Evolutionary conservation across 768 basidiomycete species (phyloP).

Genomic region (Lenzites betulinus): DNA sequence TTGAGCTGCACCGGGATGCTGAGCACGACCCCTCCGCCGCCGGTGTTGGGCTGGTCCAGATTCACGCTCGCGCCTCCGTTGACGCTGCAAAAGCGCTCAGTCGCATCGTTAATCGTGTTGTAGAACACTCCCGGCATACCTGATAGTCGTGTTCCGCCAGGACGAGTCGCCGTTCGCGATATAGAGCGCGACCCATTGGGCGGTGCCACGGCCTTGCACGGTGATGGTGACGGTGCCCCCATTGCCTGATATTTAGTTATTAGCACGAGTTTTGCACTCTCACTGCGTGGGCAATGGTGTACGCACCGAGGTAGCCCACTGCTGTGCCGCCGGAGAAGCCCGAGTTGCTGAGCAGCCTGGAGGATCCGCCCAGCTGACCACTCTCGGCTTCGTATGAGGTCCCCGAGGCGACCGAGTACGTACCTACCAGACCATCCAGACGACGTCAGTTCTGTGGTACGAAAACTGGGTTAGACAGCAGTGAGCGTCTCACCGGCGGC

Average conservation of each 20-base stretch:
- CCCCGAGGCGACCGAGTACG: slow-evolving; percentile 50
- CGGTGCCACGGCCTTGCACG: slow-evolving; percentile 53
- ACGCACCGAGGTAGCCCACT: slow-evolving; percentile 56
- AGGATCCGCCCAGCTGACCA: slow-evolving; percentile 50
- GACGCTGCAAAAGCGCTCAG: slow-evolving; percentile 39
- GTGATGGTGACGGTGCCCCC: slow-evolving; percentile 60
- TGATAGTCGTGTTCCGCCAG: slow-evolving; percentile 62
- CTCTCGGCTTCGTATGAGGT: slow-evolving; percentile 58
- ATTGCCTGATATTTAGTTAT: slow-evolving; percentile 40
- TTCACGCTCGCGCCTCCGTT: slow-evolving; percentile 56
- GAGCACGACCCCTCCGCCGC: slow-evolving; percentile 52
- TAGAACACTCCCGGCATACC: slow-evolving; percentile 32
- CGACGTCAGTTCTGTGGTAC: neutral
- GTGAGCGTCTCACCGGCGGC: slow-evolving; percentile 36
- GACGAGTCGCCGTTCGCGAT: slow-evolving; percentile 61
- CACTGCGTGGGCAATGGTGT: neutral
- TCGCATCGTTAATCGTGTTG: neutral
- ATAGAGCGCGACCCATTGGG: slow-evolving; percentile 64
- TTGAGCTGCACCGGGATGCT: slow-evolving; percentile 58
- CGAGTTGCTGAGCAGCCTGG: slow-evolving; percentile 42
- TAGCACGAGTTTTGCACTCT: too few species aligned
- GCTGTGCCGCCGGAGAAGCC: slow-evolving; percentile 55
- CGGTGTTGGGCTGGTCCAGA: slow-evolving; percentile 60
- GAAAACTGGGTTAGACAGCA: neutral
- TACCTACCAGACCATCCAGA: slow-evolving; percentile 33